phyloP scores from a whole-genome alignment of 495 filamentous ascomycete genomes.

The Glutinoglossum americanum region DNA sequence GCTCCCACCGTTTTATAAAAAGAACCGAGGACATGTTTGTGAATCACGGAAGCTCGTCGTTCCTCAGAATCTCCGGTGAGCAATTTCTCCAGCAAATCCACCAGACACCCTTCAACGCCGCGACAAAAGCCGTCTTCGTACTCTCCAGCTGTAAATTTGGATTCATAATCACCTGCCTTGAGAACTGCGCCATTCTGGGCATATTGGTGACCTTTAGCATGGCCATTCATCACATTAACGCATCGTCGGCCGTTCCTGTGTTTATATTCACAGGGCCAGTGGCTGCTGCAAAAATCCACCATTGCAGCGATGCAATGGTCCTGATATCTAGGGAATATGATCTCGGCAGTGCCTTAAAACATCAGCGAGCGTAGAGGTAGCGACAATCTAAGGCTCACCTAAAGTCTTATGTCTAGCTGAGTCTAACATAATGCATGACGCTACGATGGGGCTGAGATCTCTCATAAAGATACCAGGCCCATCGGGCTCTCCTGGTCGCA shows the following conservation, averaged over 20 bases:
- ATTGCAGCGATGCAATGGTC: constrained; percentile 23
- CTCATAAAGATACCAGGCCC: constrained; percentile 22
- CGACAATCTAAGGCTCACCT: constrained; percentile 12
- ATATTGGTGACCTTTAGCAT: constrained; percentile 30
- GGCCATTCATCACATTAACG: constrained; percentile 22
- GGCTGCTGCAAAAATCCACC: constrained; percentile 24
- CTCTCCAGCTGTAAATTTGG: too few species aligned
- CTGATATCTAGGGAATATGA: constrained; percentile 16
- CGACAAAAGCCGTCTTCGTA: too few species aligned
- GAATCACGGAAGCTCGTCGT: constrained; percentile 15
- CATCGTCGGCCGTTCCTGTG: constrained; percentile 17
- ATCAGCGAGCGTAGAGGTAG: too few species aligned
- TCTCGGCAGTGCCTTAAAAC: too few species aligned
- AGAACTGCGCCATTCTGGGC: constrained; percentile 25
- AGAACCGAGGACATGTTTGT: constrained; percentile 11
- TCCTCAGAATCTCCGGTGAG: too few species aligned
- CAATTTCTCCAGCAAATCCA: too few species aligned
- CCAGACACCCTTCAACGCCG: too few species aligned
- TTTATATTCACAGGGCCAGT: constrained; percentile 26
- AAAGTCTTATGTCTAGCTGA: constrained; percentile 22
- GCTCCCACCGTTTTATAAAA: constrained; percentile 14
- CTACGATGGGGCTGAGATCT: constrained; percentile 27
- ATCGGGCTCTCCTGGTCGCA: constrained; percentile 5
- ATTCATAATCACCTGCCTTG: constrained; percentile 23
- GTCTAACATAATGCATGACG: constrained; percentile 32